These are phyloP conservation scores for Raphanus raphanistrum DNA, from an alignment of 345 rosid species.

Conservation along the genomic window DNA sequence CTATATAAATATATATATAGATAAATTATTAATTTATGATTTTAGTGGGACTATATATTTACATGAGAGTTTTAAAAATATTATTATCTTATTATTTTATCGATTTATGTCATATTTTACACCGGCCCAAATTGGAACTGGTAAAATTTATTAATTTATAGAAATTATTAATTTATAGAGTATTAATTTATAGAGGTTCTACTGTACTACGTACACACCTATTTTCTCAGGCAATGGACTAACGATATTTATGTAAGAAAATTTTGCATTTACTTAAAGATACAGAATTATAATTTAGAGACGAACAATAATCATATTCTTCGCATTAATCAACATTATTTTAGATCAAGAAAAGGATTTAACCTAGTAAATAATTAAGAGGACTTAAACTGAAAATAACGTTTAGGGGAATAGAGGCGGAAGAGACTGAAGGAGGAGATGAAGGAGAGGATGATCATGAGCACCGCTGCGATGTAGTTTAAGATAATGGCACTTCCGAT, in stretches of 20 bases:
- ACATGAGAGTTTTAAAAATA: no score
- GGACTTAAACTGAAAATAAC: slow-evolving; percentile 45
- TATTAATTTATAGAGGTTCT: no score
- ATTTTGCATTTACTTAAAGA: neutral
- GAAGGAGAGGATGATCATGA: slow-evolving; percentile 34
- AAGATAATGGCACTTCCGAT: neutral
- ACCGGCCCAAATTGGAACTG: no score
- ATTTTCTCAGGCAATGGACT: slow-evolving; percentile 6
- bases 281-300: neutral
- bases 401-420: slow-evolving; percentile 61
- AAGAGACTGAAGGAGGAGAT: slow-evolving; percentile 68
- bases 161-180: no score
- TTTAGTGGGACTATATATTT: no score
- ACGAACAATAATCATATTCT: neutral
- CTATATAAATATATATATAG: no score
- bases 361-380: neutral
- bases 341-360: neutral
- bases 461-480: neutral
- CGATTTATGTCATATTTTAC: no score
- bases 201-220: slow-evolving; percentile 7
- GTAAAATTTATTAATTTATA: no score
- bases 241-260: neutral
- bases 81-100: no score
- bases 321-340: slow-evolving; percentile 17
- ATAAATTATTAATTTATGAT: no score